Base-by-base conservation (phyloP, 106 monocot species). In the Vanilla planifolia region DNA sequence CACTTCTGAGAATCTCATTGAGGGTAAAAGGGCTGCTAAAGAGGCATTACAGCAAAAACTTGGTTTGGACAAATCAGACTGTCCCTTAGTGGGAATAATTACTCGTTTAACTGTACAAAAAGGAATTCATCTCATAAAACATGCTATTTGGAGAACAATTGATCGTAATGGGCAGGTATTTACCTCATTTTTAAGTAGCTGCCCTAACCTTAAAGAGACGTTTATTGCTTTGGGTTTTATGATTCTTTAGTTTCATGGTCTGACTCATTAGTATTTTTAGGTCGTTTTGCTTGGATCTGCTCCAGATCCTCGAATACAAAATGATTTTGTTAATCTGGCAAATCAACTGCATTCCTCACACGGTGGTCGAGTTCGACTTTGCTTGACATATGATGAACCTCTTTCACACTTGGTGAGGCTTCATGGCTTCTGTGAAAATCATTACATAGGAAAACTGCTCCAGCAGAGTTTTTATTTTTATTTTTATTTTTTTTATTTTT, bases 101-200 rank as follows among this genome's bases (percentile, higher is more conserved):
- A 81, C 84, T 43, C 86, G 96, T n/a, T 70, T 96, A 55, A 96
- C 96, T 27, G 80, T 81, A 48, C 96, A 96, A 48, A 96, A 96
- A 71, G 96, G 96, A 64, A 87, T 96, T 73, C 90, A 96, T 62
- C 91, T 96, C 28, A 96, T 96, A 41, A 96, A 87, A 62, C 96
- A 96, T 75, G 84, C 96, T n/a, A 84, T 96, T 59, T 70, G 56
- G 62, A 72, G 64, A 47, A 81, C 81, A 37, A 56, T 96, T 20
- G 96, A 91, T 11, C 73, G 72, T 30, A 72, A 73, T 77, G 90
- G 96, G 30, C 96, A 96, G 96, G 96, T 91, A 36, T 19, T 46
- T 22, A 6, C 9, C 25, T 45, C 1, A 41, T 55, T 6, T 56
- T 55, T 45, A n/a, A n/a, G n/a, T n/a, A n/a, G n/a, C n/a, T n/a